Percentiles rank a stretch among this genome's conserved stretches.
These are phyloP conservation scores for Penicillium verhagenii DNA, from an alignment of 495 filamentous ascomycete species.

Conservation along the genomic window DNA sequence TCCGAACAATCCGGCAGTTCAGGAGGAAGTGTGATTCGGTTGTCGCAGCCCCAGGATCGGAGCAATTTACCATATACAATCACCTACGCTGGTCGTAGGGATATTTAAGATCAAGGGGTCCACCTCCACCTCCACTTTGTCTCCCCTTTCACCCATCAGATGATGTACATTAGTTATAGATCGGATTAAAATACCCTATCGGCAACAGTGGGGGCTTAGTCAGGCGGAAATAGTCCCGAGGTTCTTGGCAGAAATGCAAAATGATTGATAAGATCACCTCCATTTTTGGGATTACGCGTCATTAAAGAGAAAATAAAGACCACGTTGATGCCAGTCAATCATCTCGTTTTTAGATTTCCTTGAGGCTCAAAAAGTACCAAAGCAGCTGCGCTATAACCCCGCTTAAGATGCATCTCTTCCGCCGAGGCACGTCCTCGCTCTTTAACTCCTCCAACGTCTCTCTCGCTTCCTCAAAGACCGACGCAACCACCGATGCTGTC, in stretches of 20 bases:
- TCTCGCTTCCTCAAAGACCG: constrained; percentile 28
- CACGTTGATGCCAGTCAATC: neutral
- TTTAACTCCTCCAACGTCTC: constrained; percentile 33
- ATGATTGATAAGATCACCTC: constrained; percentile 35
- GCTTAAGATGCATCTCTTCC: constrained; percentile 40
- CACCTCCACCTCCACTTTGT: constrained; percentile 1
- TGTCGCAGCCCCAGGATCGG: constrained; percentile 35
- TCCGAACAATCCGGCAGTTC: constrained; percentile 42
- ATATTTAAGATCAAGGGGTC: neutral
- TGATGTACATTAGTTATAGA: constrained; percentile 24
- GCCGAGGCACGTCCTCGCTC: constrained; percentile 33
- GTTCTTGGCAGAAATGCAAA: constrained; percentile 25
- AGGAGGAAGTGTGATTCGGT: constrained; percentile 47
- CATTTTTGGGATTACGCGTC: constrained; percentile 1
- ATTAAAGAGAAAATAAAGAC: neutral
- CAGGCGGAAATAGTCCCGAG: constrained; percentile 18
- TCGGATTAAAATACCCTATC: constrained; percentile 8
- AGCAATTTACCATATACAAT: constrained; percentile 48
- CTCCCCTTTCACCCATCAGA: constrained; percentile 3
- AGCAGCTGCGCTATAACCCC: neutral
- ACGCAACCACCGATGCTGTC: constrained; percentile 22
- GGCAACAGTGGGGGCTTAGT: constrained; percentile 23
- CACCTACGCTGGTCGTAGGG: constrained; percentile 25
- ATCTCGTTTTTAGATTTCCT: neutral
- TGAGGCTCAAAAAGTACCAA: neutral